A percentile compares a stretch with the other conserved stretches of the same genome.
Conservation (phyloP, 2,329 filamentous ascomycete species). For the Phaeosphaeriaceae sp. region DNA sequence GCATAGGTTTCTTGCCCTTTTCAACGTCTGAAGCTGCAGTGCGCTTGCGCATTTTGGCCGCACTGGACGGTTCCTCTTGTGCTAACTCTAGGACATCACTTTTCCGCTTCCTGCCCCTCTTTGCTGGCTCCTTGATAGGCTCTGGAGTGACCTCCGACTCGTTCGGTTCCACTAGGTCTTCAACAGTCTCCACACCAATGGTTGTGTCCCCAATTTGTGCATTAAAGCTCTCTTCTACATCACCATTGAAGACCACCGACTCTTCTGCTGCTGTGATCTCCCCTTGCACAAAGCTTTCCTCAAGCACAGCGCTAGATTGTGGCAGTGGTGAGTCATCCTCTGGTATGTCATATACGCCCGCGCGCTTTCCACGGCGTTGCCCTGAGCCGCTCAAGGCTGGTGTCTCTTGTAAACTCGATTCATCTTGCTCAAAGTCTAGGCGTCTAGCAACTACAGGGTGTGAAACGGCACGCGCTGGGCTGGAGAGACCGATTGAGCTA, state of each 20-base stretch:
- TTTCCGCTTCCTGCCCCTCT: conserved; percentile 39
- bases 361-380: conserved; percentile 37
- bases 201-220: conserved; percentile 35
- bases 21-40: conserved; percentile 15
- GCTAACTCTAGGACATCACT: conserved; percentile 28
- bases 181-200: conserved; percentile 21
- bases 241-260: conserved; percentile 23
- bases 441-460: conserved; percentile 58
- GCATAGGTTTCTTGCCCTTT: conserved; percentile 28
- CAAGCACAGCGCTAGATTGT: conserved; percentile 31
- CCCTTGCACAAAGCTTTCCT: conserved; percentile 43
- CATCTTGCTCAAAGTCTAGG: conserved; percentile 61
- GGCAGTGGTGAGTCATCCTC: conserved; percentile 38
- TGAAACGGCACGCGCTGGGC: conserved; percentile 38
- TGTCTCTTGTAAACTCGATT: conserved; percentile 40
- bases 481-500: conserved; percentile 50
- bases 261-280: conserved; percentile 37
- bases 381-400: conserved; percentile 44
- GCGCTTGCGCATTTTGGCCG: conserved; percentile 27
- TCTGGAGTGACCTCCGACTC: conserved; percentile 37
- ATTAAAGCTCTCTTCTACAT: conserved; percentile 37
- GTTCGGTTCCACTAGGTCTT: conserved; percentile 30
- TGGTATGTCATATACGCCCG: conserved; percentile 41
- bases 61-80: conserved; percentile 21
- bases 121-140: conserved; percentile 30